These are phyloP conservation scores for Amanita thiersii DNA, from an alignment of 768 basidiomycete species.

Conservation along the genomic window DNA sequence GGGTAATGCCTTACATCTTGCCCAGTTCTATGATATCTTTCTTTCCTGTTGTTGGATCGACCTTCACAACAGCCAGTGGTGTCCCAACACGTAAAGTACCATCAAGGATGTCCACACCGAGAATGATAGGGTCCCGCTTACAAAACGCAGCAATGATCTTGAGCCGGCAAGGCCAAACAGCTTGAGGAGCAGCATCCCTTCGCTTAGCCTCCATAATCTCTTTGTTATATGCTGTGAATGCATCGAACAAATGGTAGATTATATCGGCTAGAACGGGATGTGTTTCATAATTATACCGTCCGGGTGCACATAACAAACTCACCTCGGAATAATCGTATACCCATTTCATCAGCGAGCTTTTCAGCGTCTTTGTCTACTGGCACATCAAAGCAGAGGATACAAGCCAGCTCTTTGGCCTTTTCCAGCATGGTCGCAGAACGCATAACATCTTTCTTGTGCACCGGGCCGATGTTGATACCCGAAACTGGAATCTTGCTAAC, in stretches of 20 bases:
- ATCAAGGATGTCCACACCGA: constrained; percentile 94
- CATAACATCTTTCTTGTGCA: constrained; percentile 94
- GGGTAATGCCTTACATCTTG: constrained; percentile 65
- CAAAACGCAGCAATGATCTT: constrained; percentile 92
- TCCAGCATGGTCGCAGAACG: constrained; percentile 91
- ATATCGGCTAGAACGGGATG: constrained; percentile 67
- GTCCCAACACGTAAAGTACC: constrained; percentile 89
- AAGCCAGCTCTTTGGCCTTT: constrained; percentile 90
- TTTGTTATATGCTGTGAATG: constrained; percentile 90
- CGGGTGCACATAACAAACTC: background rate
- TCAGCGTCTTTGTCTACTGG: constrained; percentile 91
- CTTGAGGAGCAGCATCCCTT: constrained; percentile 85
- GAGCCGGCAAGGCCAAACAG: constrained; percentile 94
- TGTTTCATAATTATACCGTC: constrained; percentile 8
- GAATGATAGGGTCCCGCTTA: constrained; percentile 94
- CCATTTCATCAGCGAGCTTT: constrained; percentile 86
- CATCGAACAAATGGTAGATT: constrained; percentile 96
- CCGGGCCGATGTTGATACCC: constrained; percentile 95
- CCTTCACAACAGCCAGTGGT: constrained; percentile 89
- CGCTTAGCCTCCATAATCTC: constrained; percentile 92
- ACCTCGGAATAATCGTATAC: constrained; percentile 94
- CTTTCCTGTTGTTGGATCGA: constrained; percentile 81
- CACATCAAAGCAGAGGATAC: constrained; percentile 96
- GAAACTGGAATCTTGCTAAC: constrained; percentile 95
- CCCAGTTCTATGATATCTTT: constrained; percentile 89